Base-by-base conservation (phyloP, 306 rosid species). In the Acmispon strigosus region DNA sequence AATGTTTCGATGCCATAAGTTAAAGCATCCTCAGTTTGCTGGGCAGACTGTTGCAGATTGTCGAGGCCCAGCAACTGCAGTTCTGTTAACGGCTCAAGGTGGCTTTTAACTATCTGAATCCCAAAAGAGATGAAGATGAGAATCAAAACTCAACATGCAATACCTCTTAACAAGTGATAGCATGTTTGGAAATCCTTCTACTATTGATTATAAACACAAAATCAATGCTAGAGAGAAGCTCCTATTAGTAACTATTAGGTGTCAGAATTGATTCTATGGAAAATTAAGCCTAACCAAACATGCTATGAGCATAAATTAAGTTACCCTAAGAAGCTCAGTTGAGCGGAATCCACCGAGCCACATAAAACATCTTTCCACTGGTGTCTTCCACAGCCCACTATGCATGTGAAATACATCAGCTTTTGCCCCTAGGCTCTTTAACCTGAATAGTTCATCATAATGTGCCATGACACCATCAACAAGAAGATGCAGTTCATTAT, bases 281-380 rank as follows among this genome's bases (percentile, higher is more conserved):
- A 5, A 32, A 5, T 4, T 32, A 32, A 32, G 37, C 0, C 6
- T 32, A 32, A 4, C 37, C 2, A 32, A 32, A 32, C 37, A 32
- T 32, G 37, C 37, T 32, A 32, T 32, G 37, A 22, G 3, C 37
- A 67, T 8, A 27, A 12, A 12, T 4, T 12, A 58, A 2, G 9
- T 29, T 41, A 90, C 98, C 96, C 85, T 86, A 12, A 92, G 91
- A 67, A 92, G 83, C 76, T 92, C 96, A 2, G 96, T 89, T 8
- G 98, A 85, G 12, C 92, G 89, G 57, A 86, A 92, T 49, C 96
- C 98, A 17, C 98, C 98, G 10, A 86, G 76, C 98, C 98, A 92
- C 90, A 88, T 88, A 47, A 89, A 88, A 47, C 85, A 82, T 75
- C 96, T 84, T 66, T 92, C 96, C 0, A 88, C 92, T 0, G 98